Percentiles rank a stretch among this genome's conserved stretches.
phyloP scores from a whole-genome alignment of 2,329 filamentous ascomycete species.

The Calonectria henricotiae region DNA sequence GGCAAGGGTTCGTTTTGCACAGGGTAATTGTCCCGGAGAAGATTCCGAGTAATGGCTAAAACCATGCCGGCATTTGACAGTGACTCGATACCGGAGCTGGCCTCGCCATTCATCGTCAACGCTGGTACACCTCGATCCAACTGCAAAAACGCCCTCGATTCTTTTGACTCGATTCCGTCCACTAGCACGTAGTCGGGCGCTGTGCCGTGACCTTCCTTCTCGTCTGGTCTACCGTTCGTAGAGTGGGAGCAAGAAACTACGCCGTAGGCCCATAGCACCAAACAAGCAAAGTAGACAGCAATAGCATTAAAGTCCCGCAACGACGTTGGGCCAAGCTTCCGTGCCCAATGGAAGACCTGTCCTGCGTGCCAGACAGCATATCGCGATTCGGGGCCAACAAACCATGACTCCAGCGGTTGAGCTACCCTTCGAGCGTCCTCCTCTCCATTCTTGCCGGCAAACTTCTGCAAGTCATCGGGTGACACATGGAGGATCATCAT shows the following conservation, averaged over 20 bases:
- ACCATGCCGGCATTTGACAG: conserved; percentile 40
- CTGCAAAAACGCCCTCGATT: conserved; percentile 43
- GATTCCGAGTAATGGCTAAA: conserved; percentile 40
- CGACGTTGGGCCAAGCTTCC: conserved; percentile 42
- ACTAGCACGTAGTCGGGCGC: conserved; percentile 38
- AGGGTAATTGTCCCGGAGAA: conserved; percentile 47
- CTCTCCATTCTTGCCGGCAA: conserved; percentile 46
- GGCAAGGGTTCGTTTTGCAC: conserved; percentile 43
- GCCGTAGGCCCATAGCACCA: conserved; percentile 48
- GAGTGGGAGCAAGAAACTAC: conserved; percentile 37
- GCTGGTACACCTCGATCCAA: conserved; percentile 42
- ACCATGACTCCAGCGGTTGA: conserved; percentile 42
- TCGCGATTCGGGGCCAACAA: conserved; percentile 41
- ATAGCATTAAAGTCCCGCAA: conserved; percentile 48
- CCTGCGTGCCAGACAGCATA: conserved; percentile 50
- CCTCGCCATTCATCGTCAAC: conserved; percentile 38
- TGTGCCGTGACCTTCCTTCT: conserved; percentile 2
- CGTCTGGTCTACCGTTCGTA: conserved; percentile 32
- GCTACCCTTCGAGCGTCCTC: conserved; percentile 44
- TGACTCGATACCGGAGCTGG: conserved; percentile 40
- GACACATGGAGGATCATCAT: conserved; percentile 51
- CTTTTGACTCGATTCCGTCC: conserved; percentile 44
- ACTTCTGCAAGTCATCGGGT: conserved; percentile 44
- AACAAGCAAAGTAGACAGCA: conserved; percentile 47
- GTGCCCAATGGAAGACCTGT: conserved; percentile 47